Evolutionary conservation across 768 basidiomycete genomes (phyloP), one percentile per base, ranked within the genome.

Genomic region (Pholiota microspora): DNA sequence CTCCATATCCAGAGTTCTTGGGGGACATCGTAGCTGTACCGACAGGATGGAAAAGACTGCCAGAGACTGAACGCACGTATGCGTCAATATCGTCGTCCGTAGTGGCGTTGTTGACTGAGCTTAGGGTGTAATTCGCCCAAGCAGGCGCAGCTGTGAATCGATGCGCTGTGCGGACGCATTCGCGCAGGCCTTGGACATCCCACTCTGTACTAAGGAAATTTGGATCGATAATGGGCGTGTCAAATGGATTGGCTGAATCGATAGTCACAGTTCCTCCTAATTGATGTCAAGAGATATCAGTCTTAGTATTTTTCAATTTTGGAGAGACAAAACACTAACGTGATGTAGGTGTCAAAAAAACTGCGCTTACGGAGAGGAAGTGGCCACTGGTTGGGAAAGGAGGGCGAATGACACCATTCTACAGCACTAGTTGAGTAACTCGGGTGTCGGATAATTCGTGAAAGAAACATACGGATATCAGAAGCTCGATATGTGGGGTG

Each of bases 221-320:
- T 2, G 80, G 77, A 59, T 83, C 71, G 62, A 84, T 80, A 12
- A 69, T 44, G 0, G 82, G 80, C 12, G 67, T 35, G 38, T 67
- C 69, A 63, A 81, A 79, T 5, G 78, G 71, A 57, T 73, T 63
- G 10, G 64, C 71, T 8, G 77, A 74, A 45, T 68, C 73, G 49
- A 81, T 56, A 4, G 62, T 66, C 2, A 73, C 53, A 10, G 59
- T 59, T 13, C 73, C 73, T 49, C 69, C 72, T 73, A 31, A 18
- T 24, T 8, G 13, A 36, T 8, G 7, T n/a, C 12, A 18, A 23
- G 21, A 27, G 35, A 38, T 32, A 13, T 31, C 7, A 12, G n/a
- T 7, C n/a, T 34, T 18, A 23, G 28, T 31, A 13, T 29, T 13
- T 42, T 7, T 16, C 38, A 38, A n/a, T 42, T 18, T 12, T 2